Evolutionary conservation across 2,329 filamentous ascomycete species (phyloP), one percentile per base, ranked within the genome.

Genomic region (Zopfia rhizophila): DNA sequence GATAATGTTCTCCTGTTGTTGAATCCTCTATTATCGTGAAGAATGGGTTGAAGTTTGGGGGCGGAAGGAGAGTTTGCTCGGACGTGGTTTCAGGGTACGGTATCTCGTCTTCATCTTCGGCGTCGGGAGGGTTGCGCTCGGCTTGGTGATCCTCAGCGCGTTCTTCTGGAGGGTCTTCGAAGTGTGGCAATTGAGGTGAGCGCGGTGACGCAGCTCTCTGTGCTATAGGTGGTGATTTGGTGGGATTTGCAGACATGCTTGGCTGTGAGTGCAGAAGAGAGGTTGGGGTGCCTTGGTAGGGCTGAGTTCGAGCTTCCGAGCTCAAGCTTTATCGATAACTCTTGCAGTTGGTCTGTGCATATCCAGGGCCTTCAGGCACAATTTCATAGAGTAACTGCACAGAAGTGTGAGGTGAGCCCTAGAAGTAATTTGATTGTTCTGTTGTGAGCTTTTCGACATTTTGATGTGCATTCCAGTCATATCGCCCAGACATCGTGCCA

Each of bases 21-120:
- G 81, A 75, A 70, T 96, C 91, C 65, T 90, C 85, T 55, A 97
- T 80, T 29, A 97, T 78, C 1, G 90, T 88, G 77, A 96, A 97
- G 76, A 96, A 88, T 2, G 91, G 90, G 31, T 85, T 80, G 70
- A 96, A 93, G 75, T 69, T 75, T 50, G 72, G 66, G 3, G 72
- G 73, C n/a, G 70, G 73, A 21, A 69, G 62, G 10, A 75, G 65
- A 5, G 61, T 62, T 25, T 66, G 64, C 37, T 65, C 61, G 22
- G 66, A 66, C 44, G 38, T 55, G 27, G 65, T 63, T 52, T 72
- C 68, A 6, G 59, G 62, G 38, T 70, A 70, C 7, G 68, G 61
- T 38, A 65, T 58, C 31, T 70, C 63, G 35, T 66, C 61, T 11
- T 69, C 62, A 31, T 52, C 53, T 23, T 54, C 51, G 22, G 38